phyloP scores from a whole-genome alignment of 306 rosid species.

The Cicer bijugum region DNA sequence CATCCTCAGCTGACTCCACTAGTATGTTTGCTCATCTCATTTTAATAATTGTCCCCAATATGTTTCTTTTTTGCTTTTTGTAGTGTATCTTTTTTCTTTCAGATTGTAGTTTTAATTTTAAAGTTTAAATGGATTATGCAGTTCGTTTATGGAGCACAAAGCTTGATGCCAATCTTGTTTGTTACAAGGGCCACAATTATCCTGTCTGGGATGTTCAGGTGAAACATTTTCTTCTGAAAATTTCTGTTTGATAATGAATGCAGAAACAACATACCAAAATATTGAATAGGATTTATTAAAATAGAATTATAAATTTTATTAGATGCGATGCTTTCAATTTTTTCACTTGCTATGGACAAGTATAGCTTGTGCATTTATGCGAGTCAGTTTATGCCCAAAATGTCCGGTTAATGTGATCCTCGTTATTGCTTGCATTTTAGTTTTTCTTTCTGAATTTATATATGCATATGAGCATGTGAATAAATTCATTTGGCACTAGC shows the following conservation, averaged over 20 bases:
- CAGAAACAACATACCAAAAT: conserved; percentile 6
- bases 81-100: conserved; percentile 8
- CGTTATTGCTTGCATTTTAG: not conserved
- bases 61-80: conserved; percentile 36
- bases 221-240: conserved; percentile 38
- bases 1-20: conserved; percentile 92
- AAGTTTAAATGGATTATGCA: conserved; percentile 52
- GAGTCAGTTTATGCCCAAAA: not conserved
- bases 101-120: conserved; percentile 32
- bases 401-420: not conserved
- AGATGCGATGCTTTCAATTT: not conserved
- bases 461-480: not conserved
- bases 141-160: conserved; percentile 96
- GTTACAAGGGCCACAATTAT: conserved; percentile 98
- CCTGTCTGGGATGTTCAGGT: conserved; percentile 99
- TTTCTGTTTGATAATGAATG: conserved; percentile 36
- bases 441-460: not conserved
- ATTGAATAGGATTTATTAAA: not conserved
- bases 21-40: conserved; percentile 55
- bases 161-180: conserved; percentile 87
- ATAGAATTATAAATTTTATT: not conserved
- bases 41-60: conserved; percentile 23
- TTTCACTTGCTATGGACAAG: conserved; percentile 13
- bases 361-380: not conserved
- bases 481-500: not conserved